Base-by-base conservation (phyloP, 208 protist species). In the Endotrypanum monterogeii region DNA sequence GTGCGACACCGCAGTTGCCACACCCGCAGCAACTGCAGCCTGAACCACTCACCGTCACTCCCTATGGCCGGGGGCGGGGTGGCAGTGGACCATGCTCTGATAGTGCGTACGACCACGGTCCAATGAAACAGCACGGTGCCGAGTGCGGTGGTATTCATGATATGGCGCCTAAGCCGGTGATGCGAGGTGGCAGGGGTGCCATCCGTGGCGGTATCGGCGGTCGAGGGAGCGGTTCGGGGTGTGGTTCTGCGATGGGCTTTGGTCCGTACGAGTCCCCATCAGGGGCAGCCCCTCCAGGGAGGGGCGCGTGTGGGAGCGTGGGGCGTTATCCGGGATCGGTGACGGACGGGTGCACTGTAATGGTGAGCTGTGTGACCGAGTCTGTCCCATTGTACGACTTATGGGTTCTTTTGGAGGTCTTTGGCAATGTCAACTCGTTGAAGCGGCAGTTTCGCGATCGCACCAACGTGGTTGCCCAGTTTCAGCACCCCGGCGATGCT, bases 371-470 rank as follows among this genome's bases (percentile, higher is more conserved):
- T 63, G 88, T 97, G 11, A 68, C 73, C 20, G 86, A 92, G 71
- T 83, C 78, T 2, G 88, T 93, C 4, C 67, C 92, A 18, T 78
- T 97, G 69, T 87, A 93, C 65, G 86, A 92, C 67, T 65, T 97
- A 35, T 97, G 92, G 92, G 83, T 93, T 73, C 82, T 97, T 46
- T 86, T 97, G 57, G 92, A 97, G 83, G 92, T 97, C 28, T 95
- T 91, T 71, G 92, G 92, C 57, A 97, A 97, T 79, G 92, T 97
- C 30, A 88, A 89, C 71, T 92, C 88, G 55, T 83, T 97, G 32
- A 89, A 90, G 71, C 89, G 92, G 28, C 88, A 93, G 76, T 92
- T 84, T 83, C 88, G 82, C 44, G 84, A 90, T 25, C 90, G 87
- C 76, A 89, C 80, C 23, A 89, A 83, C 48, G 89, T 97, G 14